Evolutionary conservation across 257 asterid genomes (phyloP).

Genomic region (Solanum medicagineum): DNA sequence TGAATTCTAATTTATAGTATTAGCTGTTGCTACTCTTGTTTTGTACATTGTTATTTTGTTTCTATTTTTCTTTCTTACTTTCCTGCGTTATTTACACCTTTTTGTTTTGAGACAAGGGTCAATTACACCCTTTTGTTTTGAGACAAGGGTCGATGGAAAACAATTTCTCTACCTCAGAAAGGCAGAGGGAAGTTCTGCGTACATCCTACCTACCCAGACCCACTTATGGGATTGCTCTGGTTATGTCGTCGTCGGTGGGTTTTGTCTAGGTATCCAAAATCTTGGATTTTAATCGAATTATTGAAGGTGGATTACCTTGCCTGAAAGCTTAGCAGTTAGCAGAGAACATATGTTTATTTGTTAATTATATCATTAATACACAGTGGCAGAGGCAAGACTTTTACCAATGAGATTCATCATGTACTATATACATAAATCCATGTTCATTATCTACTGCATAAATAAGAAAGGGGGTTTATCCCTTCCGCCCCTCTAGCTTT

Average conservation of each 20-base stretch:
- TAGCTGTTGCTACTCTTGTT: no score
- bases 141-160: background rate
- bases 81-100: no score
- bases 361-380: background rate
- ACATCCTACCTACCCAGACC: background rate
- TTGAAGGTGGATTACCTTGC: background rate
- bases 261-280: background rate
- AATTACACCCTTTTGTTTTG: no score
- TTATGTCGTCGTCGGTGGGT: background rate
- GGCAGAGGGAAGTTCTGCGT: background rate
- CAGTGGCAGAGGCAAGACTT: background rate
- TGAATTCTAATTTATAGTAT: no score
- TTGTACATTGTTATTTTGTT: no score
- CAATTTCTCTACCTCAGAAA: background rate
- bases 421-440: background rate
- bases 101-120: no score
- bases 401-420: background rate
- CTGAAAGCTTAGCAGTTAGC: background rate
- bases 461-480: background rate
- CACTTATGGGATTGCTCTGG: background rate
- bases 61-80: no score
- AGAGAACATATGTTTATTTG: background rate
- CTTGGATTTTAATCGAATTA: background rate
- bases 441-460: background rate
- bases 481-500: background rate